Base-by-base conservation (phyloP, 2,329 filamentous ascomycete genomes). In the Pseudocercospora ulei region DNA sequence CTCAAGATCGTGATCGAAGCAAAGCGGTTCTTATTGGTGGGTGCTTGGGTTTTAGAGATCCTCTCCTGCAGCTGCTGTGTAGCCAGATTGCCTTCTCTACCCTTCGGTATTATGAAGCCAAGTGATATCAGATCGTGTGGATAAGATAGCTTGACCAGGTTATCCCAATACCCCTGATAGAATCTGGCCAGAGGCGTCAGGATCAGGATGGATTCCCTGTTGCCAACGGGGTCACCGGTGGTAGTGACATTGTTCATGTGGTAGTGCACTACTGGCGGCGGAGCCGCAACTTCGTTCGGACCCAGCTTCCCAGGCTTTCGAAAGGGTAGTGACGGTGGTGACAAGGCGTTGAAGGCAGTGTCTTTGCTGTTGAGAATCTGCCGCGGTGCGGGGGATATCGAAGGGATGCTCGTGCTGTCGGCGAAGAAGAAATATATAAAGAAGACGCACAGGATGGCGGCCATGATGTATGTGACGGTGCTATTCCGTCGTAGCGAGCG, bases 111-210 rank as follows among this genome's bases (percentile, higher is more conserved):
- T 58, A 98, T 96, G 66, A 96, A 98, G 24, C 85, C 90, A 17
- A 98, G 71, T 1, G 85, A 92, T 57, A 98, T 92, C 48, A 96
- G 75, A 43, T 94, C 82, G 65, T 95, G 90, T 2, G 90, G 90
- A 61, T 96, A 98, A 55, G 66, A 73, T 39, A 98, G 72, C 58
- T 76, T 76, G 51, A 87, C 62, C 17, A 98, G 70, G 56, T 96
- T 98, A 61, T 92, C 80, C 88, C 90, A 98, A 68, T 96, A 98
- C 52, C 74, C 78, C 54, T 82, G 79, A 64, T 95, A 96, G 70
- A 96, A 98, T 47, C 83, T 77, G 19, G 85, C 82, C 65, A 98
- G 78, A 6, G 90, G 90, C 1, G 90, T 95, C 44, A 98, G 73
- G 57, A 98, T 82, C 39, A 98, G 77, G 43, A 98, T 72, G 35